Evolutionary conservation across 331 rosid species (phyloP).

Genomic region (Quercus lobata): DNA sequence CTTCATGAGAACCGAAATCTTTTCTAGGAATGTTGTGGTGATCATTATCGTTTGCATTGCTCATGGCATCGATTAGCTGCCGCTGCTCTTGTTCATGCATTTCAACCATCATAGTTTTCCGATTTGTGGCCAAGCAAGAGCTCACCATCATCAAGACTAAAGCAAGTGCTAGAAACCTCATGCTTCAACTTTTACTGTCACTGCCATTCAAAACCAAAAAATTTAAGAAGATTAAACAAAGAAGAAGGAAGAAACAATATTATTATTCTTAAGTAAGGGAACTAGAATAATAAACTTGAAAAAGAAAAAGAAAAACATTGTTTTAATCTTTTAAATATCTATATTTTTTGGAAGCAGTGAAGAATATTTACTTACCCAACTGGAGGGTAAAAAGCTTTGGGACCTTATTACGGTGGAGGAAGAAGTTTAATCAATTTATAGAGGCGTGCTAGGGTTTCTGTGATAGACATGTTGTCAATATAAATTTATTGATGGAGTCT

Average conservation of each 20-base stretch:
- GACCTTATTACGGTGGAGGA: background rate
- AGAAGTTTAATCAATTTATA: slow-evolving; percentile 14
- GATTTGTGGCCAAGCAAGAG: slow-evolving; percentile 3
- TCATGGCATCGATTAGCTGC: too few species aligned
- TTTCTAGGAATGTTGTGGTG: background rate
- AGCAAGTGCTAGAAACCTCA: slow-evolving; percentile 20
- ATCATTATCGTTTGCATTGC: background rate
- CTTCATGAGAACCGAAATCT: too few species aligned
- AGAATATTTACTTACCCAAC: background rate
- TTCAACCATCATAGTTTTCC: too few species aligned
- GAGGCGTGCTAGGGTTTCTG: slow-evolving; percentile 18
- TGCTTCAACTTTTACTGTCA: background rate
- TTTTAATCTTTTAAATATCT: too few species aligned
- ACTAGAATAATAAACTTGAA: too few species aligned
- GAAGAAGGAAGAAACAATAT: background rate
- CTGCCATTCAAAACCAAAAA: background rate
- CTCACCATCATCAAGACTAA: slow-evolving; percentile 26
- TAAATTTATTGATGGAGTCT: slow-evolving; percentile 15
- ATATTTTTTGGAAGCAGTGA: background rate
- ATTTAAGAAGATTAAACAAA: background rate
- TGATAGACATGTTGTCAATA: background rate
- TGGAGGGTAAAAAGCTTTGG: background rate
- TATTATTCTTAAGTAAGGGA: too few species aligned
- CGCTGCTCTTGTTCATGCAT: too few species aligned
- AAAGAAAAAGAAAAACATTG: too few species aligned